Evolutionary conservation across 306 rosid species (phyloP).

Genomic region (Acacia melanoxylon): DNA sequence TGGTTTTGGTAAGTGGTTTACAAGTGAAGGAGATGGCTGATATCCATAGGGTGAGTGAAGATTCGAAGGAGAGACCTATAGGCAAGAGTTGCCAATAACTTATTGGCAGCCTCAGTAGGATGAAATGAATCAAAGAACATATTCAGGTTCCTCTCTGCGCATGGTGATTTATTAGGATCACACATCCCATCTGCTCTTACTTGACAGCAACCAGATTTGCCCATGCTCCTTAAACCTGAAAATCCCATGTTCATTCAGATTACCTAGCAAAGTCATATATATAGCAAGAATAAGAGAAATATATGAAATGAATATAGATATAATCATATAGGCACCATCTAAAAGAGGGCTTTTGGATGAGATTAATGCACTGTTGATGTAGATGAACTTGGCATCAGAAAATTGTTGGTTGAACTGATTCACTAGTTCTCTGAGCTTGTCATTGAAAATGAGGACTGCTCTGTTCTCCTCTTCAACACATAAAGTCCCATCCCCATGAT

Average conservation of each 20-base stretch:
- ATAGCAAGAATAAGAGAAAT: background rate
- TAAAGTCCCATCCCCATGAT: slow-evolving; percentile 38
- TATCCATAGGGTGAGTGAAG: slow-evolving; percentile 37
- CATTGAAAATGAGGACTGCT: slow-evolving; percentile 42
- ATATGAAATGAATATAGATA: background rate
- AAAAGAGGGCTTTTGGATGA: background rate
- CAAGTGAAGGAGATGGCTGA: slow-evolving; percentile 31
- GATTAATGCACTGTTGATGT: background rate
- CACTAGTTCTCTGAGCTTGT: slow-evolving; percentile 37
- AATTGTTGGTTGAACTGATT: slow-evolving; percentile 36
- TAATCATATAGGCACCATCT: slow-evolving; percentile 1
- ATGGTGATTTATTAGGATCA: slow-evolving; percentile 21
- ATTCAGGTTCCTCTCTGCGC: slow-evolving; percentile 9
- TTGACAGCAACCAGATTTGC: slow-evolving; percentile 30
- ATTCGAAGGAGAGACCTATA: slow-evolving; percentile 20
- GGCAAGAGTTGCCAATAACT: slow-evolving; percentile 2
- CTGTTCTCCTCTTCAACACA: slow-evolving; percentile 46
- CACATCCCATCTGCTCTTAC: slow-evolving; percentile 31
- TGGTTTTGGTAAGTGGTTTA: background rate
- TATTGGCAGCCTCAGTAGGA: slow-evolving; percentile 36
- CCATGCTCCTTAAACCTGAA: slow-evolving; percentile 19
- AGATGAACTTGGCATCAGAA: slow-evolving; percentile 41
- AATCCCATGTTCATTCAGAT: background rate
- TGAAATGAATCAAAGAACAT: slow-evolving; percentile 47
- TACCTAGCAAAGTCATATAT: background rate